Evolutionary conservation across 177 flowering plant genomes (phyloP).

Genomic region (Vitis hybrid): DNA sequence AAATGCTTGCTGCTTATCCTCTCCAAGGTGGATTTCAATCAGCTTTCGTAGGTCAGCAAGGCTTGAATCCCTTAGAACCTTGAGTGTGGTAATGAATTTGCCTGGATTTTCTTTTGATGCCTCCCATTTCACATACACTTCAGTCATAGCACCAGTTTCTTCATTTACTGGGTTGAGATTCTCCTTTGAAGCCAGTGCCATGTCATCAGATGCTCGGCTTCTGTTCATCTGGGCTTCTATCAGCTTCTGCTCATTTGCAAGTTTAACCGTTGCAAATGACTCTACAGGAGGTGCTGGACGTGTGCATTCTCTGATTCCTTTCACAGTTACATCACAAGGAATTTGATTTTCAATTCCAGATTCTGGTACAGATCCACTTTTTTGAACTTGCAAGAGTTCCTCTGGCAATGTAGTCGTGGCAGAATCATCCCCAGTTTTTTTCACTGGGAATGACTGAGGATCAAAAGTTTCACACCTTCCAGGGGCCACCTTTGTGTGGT

Average conservation of each 20-base stretch:
- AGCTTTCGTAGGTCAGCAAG: slow-evolving; percentile 71
- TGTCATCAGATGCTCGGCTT: slow-evolving; percentile 10
- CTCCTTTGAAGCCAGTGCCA: slow-evolving; percentile 28
- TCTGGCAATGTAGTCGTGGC: slow-evolving; percentile 13
- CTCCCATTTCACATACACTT: slow-evolving; percentile 77
- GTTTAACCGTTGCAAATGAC: background rate
- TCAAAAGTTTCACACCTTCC: slow-evolving; percentile 24
- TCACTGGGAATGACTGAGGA: slow-evolving; percentile 12
- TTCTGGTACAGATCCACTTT: slow-evolving; percentile 15
- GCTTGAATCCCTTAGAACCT: slow-evolving; percentile 49
- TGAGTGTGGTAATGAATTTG: slow-evolving; percentile 57
- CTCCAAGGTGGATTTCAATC: slow-evolving; percentile 47
- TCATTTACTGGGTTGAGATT: slow-evolving; percentile 27
- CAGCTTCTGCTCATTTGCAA: slow-evolving; percentile 17
- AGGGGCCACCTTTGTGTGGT: slow-evolving; percentile 36
- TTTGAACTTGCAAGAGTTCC: slow-evolving; percentile 19
- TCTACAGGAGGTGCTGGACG: too few relatives aligned
- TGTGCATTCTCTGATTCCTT: too few relatives aligned
- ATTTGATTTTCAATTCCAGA: background rate
- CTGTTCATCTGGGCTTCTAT: background rate
- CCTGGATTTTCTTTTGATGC: slow-evolving; percentile 61
- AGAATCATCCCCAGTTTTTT: slow-evolving; percentile 16
- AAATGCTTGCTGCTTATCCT: slow-evolving; percentile 52
- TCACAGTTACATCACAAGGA: too few relatives aligned
- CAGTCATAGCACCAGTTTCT: slow-evolving; percentile 24